phyloP scores from a whole-genome alignment of 768 basidiomycete species.

The Favolaschia claudopus region DNA sequence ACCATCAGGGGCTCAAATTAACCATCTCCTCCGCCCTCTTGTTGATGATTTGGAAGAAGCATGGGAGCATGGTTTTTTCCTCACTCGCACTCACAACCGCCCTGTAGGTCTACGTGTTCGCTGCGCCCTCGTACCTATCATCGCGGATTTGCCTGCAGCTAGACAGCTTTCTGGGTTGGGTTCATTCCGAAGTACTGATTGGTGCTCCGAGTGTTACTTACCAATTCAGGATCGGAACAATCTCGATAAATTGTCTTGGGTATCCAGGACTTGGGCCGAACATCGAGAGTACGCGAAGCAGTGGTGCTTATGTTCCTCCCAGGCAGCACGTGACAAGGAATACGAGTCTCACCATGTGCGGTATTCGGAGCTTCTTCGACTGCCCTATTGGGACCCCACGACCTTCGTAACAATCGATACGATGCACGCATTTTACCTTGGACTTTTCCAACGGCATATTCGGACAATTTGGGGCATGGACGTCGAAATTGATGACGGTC shows the following conservation, averaged over 20 bases:
- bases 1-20: conserved; percentile 41
- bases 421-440: conserved; percentile 40
- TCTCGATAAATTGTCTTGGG: conserved; percentile 27
- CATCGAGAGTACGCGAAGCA: conserved; percentile 12
- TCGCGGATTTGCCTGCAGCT: conserved; percentile 43
- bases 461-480: conserved; percentile 34
- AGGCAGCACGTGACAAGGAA: conserved; percentile 14
- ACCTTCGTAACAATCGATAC: conserved; percentile 34
- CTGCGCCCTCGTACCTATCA: conserved; percentile 40
- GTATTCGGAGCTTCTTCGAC: conserved; percentile 38
- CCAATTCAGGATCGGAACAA: conserved; percentile 27
- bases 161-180: conserved; percentile 33
- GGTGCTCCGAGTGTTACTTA: conserved; percentile 18
- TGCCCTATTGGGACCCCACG: conserved; percentile 41
- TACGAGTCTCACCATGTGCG: conserved; percentile 34
- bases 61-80: conserved; percentile 40
- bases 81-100: conserved; percentile 31
- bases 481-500: conserved; percentile 26
- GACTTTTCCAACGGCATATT: conserved; percentile 24
- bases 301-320: background rate
- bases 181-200: conserved; percentile 7
- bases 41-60: conserved; percentile 43
- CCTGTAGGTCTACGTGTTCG: conserved; percentile 34
- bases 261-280: background rate
- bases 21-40: conserved; percentile 42